Evolutionary conservation across 2,329 filamentous ascomycete species (phyloP).

Genomic region (Epichloe sibirici): DNA sequence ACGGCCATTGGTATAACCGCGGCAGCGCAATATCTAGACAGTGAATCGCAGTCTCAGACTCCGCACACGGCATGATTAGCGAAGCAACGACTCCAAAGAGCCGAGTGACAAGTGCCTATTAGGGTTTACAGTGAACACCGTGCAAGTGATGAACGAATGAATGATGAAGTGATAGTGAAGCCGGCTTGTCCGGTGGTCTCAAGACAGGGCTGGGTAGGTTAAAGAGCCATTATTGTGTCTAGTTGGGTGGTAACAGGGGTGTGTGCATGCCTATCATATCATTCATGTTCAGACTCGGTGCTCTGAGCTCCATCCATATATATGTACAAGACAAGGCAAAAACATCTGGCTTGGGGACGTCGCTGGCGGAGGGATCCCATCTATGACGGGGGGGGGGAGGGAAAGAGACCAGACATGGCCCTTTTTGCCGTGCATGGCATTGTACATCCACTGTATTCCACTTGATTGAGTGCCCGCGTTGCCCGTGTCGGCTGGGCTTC

Average conservation of each 20-base stretch:
- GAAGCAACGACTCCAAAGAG: not conserved
- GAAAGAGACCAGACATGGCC: not conserved
- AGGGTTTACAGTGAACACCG: not conserved
- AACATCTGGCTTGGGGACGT: not conserved
- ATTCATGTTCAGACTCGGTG: no score
- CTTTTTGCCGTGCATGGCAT: no score
- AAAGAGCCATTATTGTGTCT: not conserved
- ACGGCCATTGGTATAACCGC: not conserved
- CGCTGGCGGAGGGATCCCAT: not conserved
- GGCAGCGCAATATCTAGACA: slow-evolving; percentile 6
- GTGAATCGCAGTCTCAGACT: slow-evolving; percentile 1
- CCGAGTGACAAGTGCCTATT: not conserved
- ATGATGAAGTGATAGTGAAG: not conserved
- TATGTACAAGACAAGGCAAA: not conserved
- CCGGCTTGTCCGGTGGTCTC: not conserved
- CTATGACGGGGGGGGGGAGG: not conserved
- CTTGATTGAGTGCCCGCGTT: not conserved
- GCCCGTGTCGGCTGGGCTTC: not conserved
- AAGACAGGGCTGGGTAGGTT: not conserved
- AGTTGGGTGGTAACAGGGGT: not conserved
- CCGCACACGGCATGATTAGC: not conserved
- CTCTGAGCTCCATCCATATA: no score
- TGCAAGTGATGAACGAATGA: not conserved
- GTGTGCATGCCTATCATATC: not conserved
- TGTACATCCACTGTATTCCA: not conserved